Evolutionary conservation across 106 monocot genomes (phyloP).

Genomic region (Alisma plantagoaquatica): DNA sequence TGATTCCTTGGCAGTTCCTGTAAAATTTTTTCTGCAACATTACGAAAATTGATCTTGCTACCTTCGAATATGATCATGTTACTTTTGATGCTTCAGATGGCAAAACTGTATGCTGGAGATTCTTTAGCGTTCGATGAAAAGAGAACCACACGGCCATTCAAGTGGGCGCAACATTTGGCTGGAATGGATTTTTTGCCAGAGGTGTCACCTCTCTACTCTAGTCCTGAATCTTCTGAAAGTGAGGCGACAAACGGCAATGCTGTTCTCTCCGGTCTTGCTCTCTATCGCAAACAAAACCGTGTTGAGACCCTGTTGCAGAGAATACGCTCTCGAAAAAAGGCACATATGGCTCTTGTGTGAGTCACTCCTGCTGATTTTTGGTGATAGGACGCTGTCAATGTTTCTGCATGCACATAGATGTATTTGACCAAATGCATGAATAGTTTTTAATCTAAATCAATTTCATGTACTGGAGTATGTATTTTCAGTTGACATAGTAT

Average conservation of each 20-base stretch:
- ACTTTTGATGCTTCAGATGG: too few relatives aligned
- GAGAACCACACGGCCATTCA: slow-evolving; percentile 60
- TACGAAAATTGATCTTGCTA: too few relatives aligned
- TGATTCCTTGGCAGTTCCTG: too few relatives aligned
- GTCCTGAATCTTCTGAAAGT: slow-evolving; percentile 11
- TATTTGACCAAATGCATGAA: background rate
- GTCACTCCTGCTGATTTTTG: slow-evolving; percentile 57
- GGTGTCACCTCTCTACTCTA: slow-evolving; percentile 32
- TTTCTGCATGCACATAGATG: slow-evolving; percentile 3
- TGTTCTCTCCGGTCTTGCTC: slow-evolving; percentile 47
- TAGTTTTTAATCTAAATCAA: background rate
- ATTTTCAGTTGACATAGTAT: background rate
- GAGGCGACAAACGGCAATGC: slow-evolving; percentile 16
- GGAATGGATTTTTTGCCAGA: slow-evolving; percentile 94
- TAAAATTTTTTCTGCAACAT: too few relatives aligned
- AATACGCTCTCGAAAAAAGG: slow-evolving; percentile 83
- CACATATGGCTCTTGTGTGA: slow-evolving; percentile 96
- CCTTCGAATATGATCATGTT: too few relatives aligned
- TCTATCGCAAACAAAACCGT: slow-evolving; percentile 88
- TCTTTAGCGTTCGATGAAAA: slow-evolving; percentile 38
- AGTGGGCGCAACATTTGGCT: slow-evolving; percentile 98
- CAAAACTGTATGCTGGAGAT: slow-evolving; percentile 64
- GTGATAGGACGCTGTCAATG: slow-evolving; percentile 15
- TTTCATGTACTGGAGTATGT: background rate
- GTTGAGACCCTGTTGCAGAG: slow-evolving; percentile 72